Percentiles rank a stretch among this genome's conserved stretches.
Evolutionary conservation across 2,329 filamentous ascomycete genomes (phyloP).

Genomic region (Colletotrichum nymphaeae): DNA sequence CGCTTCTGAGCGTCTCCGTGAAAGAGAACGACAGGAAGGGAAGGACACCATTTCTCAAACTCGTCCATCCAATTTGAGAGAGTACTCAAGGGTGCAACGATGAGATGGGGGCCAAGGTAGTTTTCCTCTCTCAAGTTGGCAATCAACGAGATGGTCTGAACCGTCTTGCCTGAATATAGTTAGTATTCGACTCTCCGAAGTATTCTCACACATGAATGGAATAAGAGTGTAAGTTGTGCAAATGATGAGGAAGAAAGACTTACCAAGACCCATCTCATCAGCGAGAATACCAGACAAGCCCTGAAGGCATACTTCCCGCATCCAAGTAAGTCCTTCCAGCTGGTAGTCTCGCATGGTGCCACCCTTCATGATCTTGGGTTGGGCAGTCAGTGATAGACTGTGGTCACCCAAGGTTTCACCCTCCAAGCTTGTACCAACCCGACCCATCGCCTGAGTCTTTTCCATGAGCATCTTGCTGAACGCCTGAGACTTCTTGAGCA

Average conservation of each 20-base stretch:
- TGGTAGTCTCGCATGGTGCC: slow-evolving; percentile 96
- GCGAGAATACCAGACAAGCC: slow-evolving; percentile 92
- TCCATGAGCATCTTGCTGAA: slow-evolving; percentile 73
- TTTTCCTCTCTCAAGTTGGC: slow-evolving; percentile 90
- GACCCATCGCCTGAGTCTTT: slow-evolving; percentile 71
- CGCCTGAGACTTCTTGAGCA: slow-evolving; percentile 68
- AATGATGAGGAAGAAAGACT: slow-evolving; percentile 34
- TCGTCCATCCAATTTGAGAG: slow-evolving; percentile 97
- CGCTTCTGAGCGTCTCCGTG: slow-evolving; percentile 86
- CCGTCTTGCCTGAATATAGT: slow-evolving; percentile 76
- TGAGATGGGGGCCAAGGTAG: slow-evolving; percentile 87
- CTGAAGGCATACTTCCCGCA: slow-evolving; percentile 84
- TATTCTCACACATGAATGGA: neutral
- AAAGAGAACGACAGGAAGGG: slow-evolving; percentile 89
- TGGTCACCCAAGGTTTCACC: slow-evolving; percentile 71
- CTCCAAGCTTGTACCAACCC: slow-evolving; percentile 70
- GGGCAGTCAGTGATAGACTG: slow-evolving; percentile 82
- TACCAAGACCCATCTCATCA: slow-evolving; percentile 90
- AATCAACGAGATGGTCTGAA: slow-evolving; percentile 89
- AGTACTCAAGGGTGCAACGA: slow-evolving; percentile 90
- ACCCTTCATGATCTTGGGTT: slow-evolving; percentile 86
- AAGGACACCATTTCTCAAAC: slow-evolving; percentile 89
- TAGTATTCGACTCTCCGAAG: slow-evolving; percentile 20
- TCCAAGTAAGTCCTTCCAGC: slow-evolving; percentile 93
- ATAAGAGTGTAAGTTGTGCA: neutral